Evolutionary conservation across 768 basidiomycete genomes (phyloP).

Genomic region (Gymnopilus junonius): DNA sequence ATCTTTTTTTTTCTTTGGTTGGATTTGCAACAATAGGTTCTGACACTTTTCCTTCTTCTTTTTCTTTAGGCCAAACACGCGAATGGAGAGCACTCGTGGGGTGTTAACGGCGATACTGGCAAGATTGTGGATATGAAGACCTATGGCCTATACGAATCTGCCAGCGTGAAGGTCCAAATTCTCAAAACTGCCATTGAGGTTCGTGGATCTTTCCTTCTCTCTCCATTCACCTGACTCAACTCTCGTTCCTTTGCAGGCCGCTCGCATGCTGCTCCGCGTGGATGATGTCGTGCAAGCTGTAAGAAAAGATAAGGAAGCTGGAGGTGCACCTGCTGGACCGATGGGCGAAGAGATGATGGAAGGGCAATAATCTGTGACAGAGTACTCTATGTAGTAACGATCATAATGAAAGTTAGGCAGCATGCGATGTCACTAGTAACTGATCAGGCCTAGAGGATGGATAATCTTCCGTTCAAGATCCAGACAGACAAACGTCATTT

Average conservation of each 20-base stretch:
- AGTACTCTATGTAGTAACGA: neutral
- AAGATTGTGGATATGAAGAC: conserved; percentile 95
- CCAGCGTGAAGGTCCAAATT: conserved; percentile 96
- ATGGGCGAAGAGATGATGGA: conserved; percentile 54
- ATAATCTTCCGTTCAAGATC: too few relatives aligned
- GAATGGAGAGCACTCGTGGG: conserved; percentile 88
- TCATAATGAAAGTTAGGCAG: neutral
- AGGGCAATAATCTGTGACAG: neutral
- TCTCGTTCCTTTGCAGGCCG: conserved; percentile 54
- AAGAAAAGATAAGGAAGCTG: conserved; percentile 70
- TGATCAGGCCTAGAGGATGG: too few relatives aligned
- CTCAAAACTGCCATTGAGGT: conserved; percentile 97
- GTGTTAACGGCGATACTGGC: conserved; percentile 95
- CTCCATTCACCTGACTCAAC: neutral
- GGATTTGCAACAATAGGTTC: neutral
- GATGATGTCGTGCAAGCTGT: conserved; percentile 95
- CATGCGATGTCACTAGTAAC: too few relatives aligned
- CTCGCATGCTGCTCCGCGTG: conserved; percentile 89
- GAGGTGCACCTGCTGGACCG: conserved; percentile 44
- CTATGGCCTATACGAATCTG: conserved; percentile 94
- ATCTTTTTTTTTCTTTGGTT: neutral
- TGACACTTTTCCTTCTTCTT: neutral
- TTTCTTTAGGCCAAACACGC: conserved; percentile 86
- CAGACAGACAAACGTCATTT: too few relatives aligned
- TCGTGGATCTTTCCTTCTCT: conserved; percentile 14